Conservation (phyloP, 164 flowering plant genomes). For the Piper betle region DNA sequence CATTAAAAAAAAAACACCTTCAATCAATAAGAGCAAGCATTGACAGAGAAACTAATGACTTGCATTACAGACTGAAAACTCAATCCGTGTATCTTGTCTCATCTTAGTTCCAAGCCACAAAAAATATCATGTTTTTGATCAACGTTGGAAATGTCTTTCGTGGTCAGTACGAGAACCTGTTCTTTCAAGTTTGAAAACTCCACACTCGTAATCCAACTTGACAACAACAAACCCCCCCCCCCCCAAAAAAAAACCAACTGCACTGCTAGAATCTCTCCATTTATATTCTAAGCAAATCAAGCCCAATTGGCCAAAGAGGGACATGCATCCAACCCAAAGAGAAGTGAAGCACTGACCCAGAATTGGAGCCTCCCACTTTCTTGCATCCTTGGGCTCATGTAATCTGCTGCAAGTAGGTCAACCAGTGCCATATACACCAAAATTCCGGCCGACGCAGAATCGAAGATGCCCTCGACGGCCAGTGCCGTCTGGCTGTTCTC, state of each 20-base stretch:
- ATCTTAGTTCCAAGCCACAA: too few relatives aligned
- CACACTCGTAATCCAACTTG: too few relatives aligned
- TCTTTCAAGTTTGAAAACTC: too few relatives aligned
- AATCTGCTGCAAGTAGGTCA: constrained; percentile 32
- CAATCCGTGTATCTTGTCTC: neutral
- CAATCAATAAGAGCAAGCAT: too few relatives aligned
- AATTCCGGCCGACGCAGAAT: constrained; percentile 35
- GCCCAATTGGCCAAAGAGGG: constrained; percentile 23
- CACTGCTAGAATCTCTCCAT: neutral
- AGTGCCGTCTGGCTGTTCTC: constrained; percentile 28
- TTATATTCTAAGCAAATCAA: neutral
- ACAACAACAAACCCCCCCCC: too few relatives aligned
- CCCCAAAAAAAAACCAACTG: neutral
- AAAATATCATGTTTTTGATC: too few relatives aligned
- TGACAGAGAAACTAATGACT: too few relatives aligned
- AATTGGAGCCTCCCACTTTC: constrained; percentile 19
- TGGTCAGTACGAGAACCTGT: too few relatives aligned
- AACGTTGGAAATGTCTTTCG: too few relatives aligned
- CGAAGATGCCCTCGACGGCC: constrained; percentile 25
- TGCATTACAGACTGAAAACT: too few relatives aligned
- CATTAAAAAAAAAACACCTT: too few relatives aligned
- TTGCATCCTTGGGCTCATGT: constrained; percentile 24
- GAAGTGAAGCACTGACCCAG: constrained; percentile 13
- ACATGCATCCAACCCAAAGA: constrained; percentile 31
- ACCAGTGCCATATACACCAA: constrained; percentile 35